These are phyloP conservation scores for Buxus sempervirens DNA, from an alignment of 164 flowering plant genomes.

Conservation along the genomic window DNA sequence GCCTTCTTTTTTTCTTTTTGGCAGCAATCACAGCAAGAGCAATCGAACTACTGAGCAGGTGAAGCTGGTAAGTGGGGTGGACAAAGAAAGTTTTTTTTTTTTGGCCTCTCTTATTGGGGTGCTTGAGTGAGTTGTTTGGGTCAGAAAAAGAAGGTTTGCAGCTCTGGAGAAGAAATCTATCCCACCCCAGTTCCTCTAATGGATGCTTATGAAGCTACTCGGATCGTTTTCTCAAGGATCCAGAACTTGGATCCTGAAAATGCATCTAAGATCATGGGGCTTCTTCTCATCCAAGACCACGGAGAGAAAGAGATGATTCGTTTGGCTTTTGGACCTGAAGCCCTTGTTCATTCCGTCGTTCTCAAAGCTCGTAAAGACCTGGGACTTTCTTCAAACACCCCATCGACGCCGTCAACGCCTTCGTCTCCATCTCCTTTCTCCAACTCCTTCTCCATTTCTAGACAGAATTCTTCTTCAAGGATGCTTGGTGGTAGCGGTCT, in stretches of 20 bases:
- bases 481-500: slow-evolving; percentile 1
- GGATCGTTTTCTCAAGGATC: slow-evolving; percentile 74
- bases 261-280: slow-evolving; percentile 88
- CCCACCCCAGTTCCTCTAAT: slow-evolving; percentile 21
- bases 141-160: too few relatives aligned
- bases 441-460: slow-evolving; percentile 27
- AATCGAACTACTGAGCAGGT: background rate
- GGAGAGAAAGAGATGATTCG: slow-evolving; percentile 94
- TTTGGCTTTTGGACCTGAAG: slow-evolving; percentile 86
- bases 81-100: slow-evolving; percentile 18
- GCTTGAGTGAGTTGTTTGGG: too few relatives aligned
- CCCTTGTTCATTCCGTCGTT: slow-evolving; percentile 63
- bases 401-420: slow-evolving; percentile 52
- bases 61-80: slow-evolving; percentile 21
- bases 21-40: slow-evolving; percentile 24
- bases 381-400: slow-evolving; percentile 35
- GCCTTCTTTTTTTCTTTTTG: slow-evolving; percentile 8
- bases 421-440: slow-evolving; percentile 42
- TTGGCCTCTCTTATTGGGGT: too few relatives aligned
- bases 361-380: slow-evolving; percentile 60
- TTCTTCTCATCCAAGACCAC: slow-evolving; percentile 79
- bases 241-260: slow-evolving; percentile 80
- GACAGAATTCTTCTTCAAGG: slow-evolving; percentile 29
- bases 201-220: slow-evolving; percentile 91
- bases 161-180: too few relatives aligned